phyloP scores from a whole-genome alignment of 2,329 filamentous ascomycete genomes.

The Fusarium pseudonygamai region DNA sequence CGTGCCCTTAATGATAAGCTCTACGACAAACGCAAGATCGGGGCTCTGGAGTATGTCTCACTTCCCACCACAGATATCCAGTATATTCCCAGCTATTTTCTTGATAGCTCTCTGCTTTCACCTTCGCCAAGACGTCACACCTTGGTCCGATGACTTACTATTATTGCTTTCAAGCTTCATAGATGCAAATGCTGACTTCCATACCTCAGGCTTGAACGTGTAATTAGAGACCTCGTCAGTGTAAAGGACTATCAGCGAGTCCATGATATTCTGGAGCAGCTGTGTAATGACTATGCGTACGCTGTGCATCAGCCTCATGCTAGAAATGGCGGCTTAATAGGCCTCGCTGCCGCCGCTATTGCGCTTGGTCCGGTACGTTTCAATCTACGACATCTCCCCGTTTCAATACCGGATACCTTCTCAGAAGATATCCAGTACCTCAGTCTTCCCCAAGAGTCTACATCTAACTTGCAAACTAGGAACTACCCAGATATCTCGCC shows the following conservation, averaged over 20 bases:
- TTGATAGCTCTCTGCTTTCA: neutral
- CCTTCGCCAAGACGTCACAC: neutral
- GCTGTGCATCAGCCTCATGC: conserved; percentile 97
- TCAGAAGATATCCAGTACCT: neutral
- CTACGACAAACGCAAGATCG: conserved; percentile 97
- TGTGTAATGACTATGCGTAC: conserved; percentile 98
- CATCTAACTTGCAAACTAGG: conserved; percentile 59
- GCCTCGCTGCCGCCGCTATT: conserved; percentile 93
- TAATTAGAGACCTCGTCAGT: conserved; percentile 84
- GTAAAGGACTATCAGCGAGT: conserved; percentile 83
- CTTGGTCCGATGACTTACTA: conserved; percentile 3
- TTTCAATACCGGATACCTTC: neutral
- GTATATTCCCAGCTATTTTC: neutral
- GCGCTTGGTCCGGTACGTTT: conserved; percentile 85
- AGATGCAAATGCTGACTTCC: conserved; percentile 10
- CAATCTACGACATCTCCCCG: neutral
- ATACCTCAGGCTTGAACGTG: conserved; percentile 78
- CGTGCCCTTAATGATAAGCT: conserved; percentile 96
- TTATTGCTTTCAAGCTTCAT: neutral
- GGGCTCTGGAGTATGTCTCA: conserved; percentile 85
- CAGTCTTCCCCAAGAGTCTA: neutral
- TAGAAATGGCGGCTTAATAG: conserved; percentile 94
- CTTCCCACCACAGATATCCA: conserved; percentile 4
- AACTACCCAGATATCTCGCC: conserved; percentile 89
- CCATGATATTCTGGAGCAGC: conserved; percentile 88